phyloP scores from a whole-genome alignment of 345 rosid species.

The Conringia planisiliqua region DNA sequence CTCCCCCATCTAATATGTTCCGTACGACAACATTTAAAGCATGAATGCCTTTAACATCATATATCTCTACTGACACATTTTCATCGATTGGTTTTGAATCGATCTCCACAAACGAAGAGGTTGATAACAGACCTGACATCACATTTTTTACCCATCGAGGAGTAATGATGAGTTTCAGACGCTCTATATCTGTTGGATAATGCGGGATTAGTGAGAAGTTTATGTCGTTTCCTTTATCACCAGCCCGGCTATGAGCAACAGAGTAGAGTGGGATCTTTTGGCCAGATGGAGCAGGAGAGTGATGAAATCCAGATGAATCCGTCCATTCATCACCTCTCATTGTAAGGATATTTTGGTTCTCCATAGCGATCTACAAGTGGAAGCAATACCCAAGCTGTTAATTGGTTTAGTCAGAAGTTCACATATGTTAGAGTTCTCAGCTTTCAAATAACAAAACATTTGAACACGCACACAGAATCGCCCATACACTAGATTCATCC shows the following conservation, averaged over 20 bases:
- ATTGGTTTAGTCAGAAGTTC: not conserved
- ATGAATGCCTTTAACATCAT: conserved; percentile 64
- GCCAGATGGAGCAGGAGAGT: conserved; percentile 54
- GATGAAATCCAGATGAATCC: conserved; percentile 5
- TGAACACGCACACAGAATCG: no score
- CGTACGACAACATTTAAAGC: conserved; percentile 73
- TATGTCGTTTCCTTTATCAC: conserved; percentile 85
- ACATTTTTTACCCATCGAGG: conserved; percentile 66
- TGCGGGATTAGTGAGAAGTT: conserved; percentile 84
- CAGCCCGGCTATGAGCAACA: conserved; percentile 74
- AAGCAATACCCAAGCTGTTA: conserved; percentile 11
- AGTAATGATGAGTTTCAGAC: conserved; percentile 61
- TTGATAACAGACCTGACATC: conserved; percentile 48
- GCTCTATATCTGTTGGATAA: conserved; percentile 50
- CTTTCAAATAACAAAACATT: no score
- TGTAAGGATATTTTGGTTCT: not conserved
- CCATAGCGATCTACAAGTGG: conserved; percentile 14
- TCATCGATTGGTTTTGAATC: conserved; percentile 40
- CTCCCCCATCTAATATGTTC: conserved; percentile 84
- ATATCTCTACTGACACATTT: conserved; percentile 59
- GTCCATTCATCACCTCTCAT: not conserved
- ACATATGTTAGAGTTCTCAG: no score
- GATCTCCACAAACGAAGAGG: conserved; percentile 42
- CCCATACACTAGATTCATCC: no score
- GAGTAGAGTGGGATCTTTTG: conserved; percentile 59